These are phyloP conservation scores for Solanum sejunctum DNA, from an alignment of 257 asterid species.

Conservation along the genomic window DNA sequence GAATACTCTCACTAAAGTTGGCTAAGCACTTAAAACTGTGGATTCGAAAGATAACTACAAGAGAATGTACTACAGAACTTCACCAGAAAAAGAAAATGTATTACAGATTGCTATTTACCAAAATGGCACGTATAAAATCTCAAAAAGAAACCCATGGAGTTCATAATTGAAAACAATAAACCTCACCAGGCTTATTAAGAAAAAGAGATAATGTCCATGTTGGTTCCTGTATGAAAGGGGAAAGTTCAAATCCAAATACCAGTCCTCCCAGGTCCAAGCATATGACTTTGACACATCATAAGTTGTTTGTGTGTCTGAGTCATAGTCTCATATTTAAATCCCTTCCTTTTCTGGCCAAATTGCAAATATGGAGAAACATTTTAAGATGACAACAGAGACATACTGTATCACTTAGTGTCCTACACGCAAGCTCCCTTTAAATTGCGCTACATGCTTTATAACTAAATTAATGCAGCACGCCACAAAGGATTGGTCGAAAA, in stretches of 20 bases:
- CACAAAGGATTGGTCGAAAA: not conserved
- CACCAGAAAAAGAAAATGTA: not conserved
- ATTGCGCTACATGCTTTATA: not conserved
- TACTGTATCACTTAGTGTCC: not conserved
- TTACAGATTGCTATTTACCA: not conserved
- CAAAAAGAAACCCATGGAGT: not conserved
- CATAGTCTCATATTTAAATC: not conserved
- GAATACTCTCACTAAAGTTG: not conserved
- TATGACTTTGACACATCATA: not conserved
- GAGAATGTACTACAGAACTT: not conserved
- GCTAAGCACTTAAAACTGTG: not conserved
- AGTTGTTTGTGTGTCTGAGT: not conserved
- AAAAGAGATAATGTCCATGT: not conserved
- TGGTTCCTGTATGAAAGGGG: not conserved
- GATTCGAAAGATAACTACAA: not conserved
- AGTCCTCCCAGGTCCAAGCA: not conserved
- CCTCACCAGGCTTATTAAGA: not conserved
- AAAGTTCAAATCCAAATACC: not conserved
- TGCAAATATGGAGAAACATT: not conserved
- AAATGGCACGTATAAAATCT: not conserved
- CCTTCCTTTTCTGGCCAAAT: not conserved
- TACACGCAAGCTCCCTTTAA: not conserved
- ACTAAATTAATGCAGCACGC: not conserved
- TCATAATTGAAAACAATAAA: not conserved
- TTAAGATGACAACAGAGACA: not conserved